These are phyloP conservation scores for Ambispora gerdemannii DNA, from an alignment of 192 early-diverging fungal species.

Conservation along the genomic window DNA sequence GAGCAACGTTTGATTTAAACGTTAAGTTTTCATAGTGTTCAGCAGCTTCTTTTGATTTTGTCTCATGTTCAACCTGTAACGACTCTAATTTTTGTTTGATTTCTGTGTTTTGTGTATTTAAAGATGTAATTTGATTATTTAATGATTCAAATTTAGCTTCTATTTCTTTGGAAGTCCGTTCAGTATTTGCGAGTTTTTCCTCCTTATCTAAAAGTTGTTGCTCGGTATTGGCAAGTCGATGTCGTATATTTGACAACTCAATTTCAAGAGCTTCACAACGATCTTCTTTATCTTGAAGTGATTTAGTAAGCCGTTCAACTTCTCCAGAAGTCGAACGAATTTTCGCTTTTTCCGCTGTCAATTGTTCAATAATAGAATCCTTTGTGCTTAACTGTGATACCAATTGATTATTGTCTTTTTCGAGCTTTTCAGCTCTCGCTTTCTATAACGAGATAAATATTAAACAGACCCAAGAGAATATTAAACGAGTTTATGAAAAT, in stretches of 20 bases:
- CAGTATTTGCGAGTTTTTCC: neutral
- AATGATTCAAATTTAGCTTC: conserved; percentile 10
- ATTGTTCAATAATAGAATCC: conserved; percentile 30
- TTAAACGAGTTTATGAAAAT: neutral
- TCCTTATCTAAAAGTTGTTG: conserved; percentile 10
- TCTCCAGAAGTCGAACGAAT: conserved; percentile 23
- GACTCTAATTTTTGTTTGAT: neutral
- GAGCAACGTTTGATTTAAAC: neutral
- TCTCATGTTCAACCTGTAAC: neutral
- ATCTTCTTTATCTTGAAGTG: conserved; percentile 30
- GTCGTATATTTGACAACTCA: conserved; percentile 28
- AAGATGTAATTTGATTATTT: neutral
- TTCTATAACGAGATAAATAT: conserved; percentile 12
- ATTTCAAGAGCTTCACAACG: conserved; percentile 30
- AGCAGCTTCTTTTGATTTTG: neutral
- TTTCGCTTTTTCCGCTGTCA: conserved; percentile 25
- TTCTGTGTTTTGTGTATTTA: neutral
- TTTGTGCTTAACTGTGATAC: conserved; percentile 16
- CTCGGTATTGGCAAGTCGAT: conserved; percentile 14
- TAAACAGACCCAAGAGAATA: neutral
- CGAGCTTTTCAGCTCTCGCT: conserved; percentile 9
- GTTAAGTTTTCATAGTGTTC: neutral
- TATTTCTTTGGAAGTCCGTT: conserved; percentile 1
- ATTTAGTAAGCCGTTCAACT: conserved; percentile 22
- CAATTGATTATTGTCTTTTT: conserved; percentile 18